Base-by-base conservation (phyloP, 768 basidiomycete species). In the Boletus huronensis region DNA sequence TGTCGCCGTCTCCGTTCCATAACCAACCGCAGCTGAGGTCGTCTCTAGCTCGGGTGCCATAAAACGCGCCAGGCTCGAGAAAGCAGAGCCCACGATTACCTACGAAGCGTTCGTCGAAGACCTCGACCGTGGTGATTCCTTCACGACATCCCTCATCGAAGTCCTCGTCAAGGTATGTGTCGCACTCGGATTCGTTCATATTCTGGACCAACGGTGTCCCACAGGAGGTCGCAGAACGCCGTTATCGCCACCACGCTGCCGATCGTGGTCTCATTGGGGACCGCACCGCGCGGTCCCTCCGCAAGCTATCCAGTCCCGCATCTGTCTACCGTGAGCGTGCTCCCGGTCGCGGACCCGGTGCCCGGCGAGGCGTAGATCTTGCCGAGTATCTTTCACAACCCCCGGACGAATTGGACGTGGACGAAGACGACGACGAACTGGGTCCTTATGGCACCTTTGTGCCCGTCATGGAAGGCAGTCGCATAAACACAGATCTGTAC, bases 141-240 rank as follows among this genome's bases (percentile, higher is more conserved):
- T 92, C 69, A 90, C 89, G 0, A 81, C 88, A 5, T 79, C 85
- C 0, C 66, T 92, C 47, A 72, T 90, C 54, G 89, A 91, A 55
- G 79, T 88, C 45, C 76, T 92, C 42, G 90, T 91, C 64, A 88
- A 87, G 74, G 90, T 91, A 63, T 68, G 81, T 26, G 4, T 36
- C 40, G 13, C 9, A n/a, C 29, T 25, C 26, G 0, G 19, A 25
- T 42, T 34, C 44, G 45, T 47, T 36, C 13, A 16, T 43, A 23
- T 35, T 23, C 23, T 16, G 29, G 11, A 21, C 57, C 17, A 5
- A 39, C 4, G 26, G 7, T 45, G 28, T 25, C 2, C 23, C 19
- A 10, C 58, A 92, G 90, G 90, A 92, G 78, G 65, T 90, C 38
- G 87, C 89, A 8, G 88, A 90, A 59, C 82, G 90, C 52, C 80